phyloP scores from a whole-genome alignment of 1,284 basidiomycete species.

The Microbotryum intermedium region DNA sequence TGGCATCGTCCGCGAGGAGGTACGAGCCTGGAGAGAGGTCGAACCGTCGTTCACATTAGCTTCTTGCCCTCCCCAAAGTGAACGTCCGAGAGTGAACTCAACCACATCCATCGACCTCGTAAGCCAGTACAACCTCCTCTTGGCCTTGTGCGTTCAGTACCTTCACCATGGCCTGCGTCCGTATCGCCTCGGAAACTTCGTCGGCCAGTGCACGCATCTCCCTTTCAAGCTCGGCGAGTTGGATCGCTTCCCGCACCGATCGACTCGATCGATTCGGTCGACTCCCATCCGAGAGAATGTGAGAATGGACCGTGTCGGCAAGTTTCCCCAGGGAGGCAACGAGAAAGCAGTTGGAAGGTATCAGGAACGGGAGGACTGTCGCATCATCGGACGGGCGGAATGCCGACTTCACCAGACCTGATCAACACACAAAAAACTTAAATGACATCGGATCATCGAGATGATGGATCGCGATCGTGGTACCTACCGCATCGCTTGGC shows the following conservation, averaged over 20 bases:
- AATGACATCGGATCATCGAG: background rate
- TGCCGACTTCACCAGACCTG: conserved; percentile 31
- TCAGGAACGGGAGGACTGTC: conserved; percentile 30
- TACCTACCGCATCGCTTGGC: conserved; percentile 3
- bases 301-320: conserved; percentile 10
- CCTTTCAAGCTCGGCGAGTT: too few relatives aligned
- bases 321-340: conserved; percentile 16
- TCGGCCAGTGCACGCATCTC: background rate
- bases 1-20: conserved; percentile 35
- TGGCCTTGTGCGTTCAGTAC: conserved; percentile 10
- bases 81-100: background rate
- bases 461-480: too few relatives aligned
- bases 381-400: conserved; percentile 34
- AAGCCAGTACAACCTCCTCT: conserved; percentile 32
- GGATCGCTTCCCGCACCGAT: background rate
- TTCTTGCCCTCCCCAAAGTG: background rate
- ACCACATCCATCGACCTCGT: conserved; percentile 35
- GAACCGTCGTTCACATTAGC: too few relatives aligned
- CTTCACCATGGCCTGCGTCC: background rate
- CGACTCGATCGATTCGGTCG: background rate
- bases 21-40: conserved; percentile 1
- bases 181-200: conserved; percentile 1
- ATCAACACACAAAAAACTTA: conserved; percentile 3
- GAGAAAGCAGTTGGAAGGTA: conserved; percentile 30
- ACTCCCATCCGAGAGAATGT: too few relatives aligned